Evolutionary conservation across 202 grass and related monocot species (phyloP).

Genomic region (Schoenoplectus tabernaemontani): DNA sequence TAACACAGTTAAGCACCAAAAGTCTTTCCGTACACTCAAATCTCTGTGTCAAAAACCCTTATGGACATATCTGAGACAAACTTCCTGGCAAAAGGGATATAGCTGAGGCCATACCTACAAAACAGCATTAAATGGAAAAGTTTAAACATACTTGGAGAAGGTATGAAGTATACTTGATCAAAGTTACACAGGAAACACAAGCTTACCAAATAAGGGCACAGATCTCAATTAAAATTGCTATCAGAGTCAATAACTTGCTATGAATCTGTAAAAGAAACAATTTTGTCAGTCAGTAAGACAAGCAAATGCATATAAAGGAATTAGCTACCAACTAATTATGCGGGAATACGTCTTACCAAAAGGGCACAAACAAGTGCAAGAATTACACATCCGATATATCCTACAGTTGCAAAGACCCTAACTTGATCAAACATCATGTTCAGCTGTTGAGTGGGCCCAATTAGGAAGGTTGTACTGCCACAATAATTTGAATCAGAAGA

Average conservation of each 20-base stretch:
- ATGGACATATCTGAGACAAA: slow-evolving; percentile 75
- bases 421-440: slow-evolving; percentile 80
- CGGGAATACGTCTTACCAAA: slow-evolving; percentile 45
- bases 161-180: neutral
- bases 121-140: neutral
- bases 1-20: neutral
- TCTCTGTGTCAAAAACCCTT: slow-evolving; percentile 73
- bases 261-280: slow-evolving; percentile 55
- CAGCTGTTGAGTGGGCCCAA: slow-evolving; percentile 44
- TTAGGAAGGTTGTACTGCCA: slow-evolving; percentile 80
- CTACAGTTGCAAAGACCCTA: slow-evolving; percentile 47
- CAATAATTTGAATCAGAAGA: neutral
- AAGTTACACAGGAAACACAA: neutral
- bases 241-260: slow-evolving; percentile 65
- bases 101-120: slow-evolving; percentile 88
- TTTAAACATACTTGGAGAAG: neutral
- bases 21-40: slow-evolving; percentile 31
- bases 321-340: slow-evolving; percentile 26
- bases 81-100: slow-evolving; percentile 72
- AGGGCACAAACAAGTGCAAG: slow-evolving; percentile 60
- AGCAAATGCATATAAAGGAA: slow-evolving; percentile 6
- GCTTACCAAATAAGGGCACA: slow-evolving; percentile 75
- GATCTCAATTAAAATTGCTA: slow-evolving; percentile 74
- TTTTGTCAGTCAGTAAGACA: neutral
- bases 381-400: slow-evolving; percentile 63